Conservation (phyloP, 208 protist genomes). For the Leishmania major region DNA sequence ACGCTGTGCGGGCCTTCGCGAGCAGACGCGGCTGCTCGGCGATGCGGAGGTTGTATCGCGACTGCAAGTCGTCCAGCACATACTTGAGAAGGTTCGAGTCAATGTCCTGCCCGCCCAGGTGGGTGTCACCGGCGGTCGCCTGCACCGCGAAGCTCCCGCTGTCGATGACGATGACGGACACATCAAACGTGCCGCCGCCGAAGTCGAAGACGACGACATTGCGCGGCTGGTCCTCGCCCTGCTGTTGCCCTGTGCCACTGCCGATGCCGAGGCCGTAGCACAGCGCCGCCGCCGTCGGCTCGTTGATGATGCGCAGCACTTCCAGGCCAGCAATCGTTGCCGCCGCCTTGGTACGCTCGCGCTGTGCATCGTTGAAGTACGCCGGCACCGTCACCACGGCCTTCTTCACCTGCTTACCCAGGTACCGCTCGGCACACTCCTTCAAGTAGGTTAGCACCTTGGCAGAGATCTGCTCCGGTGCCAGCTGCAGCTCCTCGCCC, state of each 20-base stretch:
- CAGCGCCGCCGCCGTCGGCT: slow-evolving; percentile 98
- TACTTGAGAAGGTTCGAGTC: slow-evolving; percentile 96
- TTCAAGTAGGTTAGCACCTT: slow-evolving; percentile 98
- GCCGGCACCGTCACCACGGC: slow-evolving; percentile 99
- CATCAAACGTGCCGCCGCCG: slow-evolving; percentile 99
- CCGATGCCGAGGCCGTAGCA: slow-evolving; percentile 97
- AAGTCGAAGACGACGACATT: slow-evolving; percentile 99
- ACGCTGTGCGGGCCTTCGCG: slow-evolving; percentile 62
- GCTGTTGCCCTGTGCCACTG: slow-evolving; percentile 50
- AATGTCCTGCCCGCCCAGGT: slow-evolving; percentile 99
- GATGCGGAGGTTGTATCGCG: slow-evolving; percentile 89
- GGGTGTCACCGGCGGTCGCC: slow-evolving; percentile 98
- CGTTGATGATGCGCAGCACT: slow-evolving; percentile 98
- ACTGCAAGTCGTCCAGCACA: slow-evolving; percentile 92
- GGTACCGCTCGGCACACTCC: slow-evolving; percentile 93
- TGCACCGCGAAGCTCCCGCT: slow-evolving; percentile 98
- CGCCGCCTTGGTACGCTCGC: slow-evolving; percentile 98
- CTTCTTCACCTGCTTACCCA: slow-evolving; percentile 91
- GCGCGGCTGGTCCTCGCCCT: slow-evolving; percentile 39
- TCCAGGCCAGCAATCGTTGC: slow-evolving; percentile 97
- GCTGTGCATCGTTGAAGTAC: slow-evolving; percentile 99
- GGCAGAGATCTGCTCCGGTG: slow-evolving; percentile 97
- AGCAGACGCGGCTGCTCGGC: slow-evolving; percentile 42
- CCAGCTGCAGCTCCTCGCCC: slow-evolving; percentile 66
- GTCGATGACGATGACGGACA: slow-evolving; percentile 98